Evolutionary conservation across 805 yeast species (phyloP).

Genomic region (Candida alai): DNA sequence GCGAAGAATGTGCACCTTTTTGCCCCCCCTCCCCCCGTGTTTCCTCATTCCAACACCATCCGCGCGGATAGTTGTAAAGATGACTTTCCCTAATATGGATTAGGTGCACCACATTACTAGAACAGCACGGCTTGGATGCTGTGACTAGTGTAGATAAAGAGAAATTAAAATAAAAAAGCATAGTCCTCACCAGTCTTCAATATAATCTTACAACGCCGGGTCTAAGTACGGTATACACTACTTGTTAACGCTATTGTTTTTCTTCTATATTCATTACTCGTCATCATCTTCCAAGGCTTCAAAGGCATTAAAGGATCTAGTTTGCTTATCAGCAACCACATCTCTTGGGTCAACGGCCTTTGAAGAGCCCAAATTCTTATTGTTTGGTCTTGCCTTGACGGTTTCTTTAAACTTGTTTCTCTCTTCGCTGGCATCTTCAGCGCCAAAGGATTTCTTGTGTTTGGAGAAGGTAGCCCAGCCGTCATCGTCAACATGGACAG

Average conservation of each 20-base stretch:
- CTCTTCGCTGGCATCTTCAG: conserved; percentile 46
- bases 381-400: conserved; percentile 63
- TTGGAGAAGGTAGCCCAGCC: conserved; percentile 73
- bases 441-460: conserved; percentile 46
- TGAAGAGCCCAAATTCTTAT: conserved; percentile 69
- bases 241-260: conserved; percentile 6
- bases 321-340: conserved; percentile 62
- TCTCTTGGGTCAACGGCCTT: conserved; percentile 74
- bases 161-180: too few relatives aligned
- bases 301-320: conserved; percentile 71
- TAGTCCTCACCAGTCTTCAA: too few relatives aligned
- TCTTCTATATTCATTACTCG: conserved; percentile 24
- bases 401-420: conserved; percentile 43
- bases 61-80: too few relatives aligned
- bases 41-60: neutral
- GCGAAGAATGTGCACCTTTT: too few relatives aligned
- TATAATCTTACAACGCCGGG: too few relatives aligned
- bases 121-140: too few relatives aligned
- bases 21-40: neutral
- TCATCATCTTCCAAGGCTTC: conserved; percentile 70
- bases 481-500: conserved; percentile 63
- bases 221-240: too few relatives aligned
- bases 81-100: too few relatives aligned
- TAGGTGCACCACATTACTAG: too few relatives aligned
- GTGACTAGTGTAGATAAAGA: too few relatives aligned